These are phyloP conservation scores for Microsporum audouinii DNA, from an alignment of 2,329 filamentous ascomycete species.

Conservation along the genomic window DNA sequence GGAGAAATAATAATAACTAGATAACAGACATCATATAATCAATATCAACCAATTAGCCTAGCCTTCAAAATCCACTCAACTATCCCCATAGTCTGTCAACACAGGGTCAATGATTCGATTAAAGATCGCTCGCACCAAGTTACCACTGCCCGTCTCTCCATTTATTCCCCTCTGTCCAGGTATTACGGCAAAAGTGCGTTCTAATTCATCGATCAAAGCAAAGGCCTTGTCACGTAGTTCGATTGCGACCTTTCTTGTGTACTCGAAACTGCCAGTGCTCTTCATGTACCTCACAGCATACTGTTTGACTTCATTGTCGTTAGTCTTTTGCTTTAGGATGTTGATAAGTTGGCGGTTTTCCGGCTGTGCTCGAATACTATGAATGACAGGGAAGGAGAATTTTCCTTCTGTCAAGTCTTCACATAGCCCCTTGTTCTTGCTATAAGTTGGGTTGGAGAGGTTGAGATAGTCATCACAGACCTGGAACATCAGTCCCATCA, in stretches of 20 bases:
- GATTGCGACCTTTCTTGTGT: constrained; percentile 57
- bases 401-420: constrained; percentile 23
- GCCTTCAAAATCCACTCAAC: neutral
- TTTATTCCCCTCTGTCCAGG: neutral
- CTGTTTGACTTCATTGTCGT: constrained; percentile 67
- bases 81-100: constrained; percentile 15
- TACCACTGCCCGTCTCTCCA: constrained; percentile 42
- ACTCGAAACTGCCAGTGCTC: constrained; percentile 74
- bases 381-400: constrained; percentile 22
- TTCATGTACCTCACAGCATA: constrained; percentile 90
- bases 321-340: constrained; percentile 75
- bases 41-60: neutral
- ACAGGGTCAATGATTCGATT: constrained; percentile 49
- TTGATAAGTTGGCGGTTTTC: constrained; percentile 62
- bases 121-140: constrained; percentile 55
- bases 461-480: constrained; percentile 65
- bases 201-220: constrained; percentile 3
- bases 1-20: too few relatives aligned
- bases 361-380: constrained; percentile 39
- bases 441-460: constrained; percentile 54
- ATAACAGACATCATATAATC: neutral
- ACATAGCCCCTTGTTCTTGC: constrained; percentile 73
- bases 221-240: constrained; percentile 36
- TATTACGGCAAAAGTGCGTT: neutral
- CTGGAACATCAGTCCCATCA: constrained; percentile 25